Conservation (phyloP, 2,329 filamentous ascomycete genomes). For the Aaosphaeria arxii region DNA sequence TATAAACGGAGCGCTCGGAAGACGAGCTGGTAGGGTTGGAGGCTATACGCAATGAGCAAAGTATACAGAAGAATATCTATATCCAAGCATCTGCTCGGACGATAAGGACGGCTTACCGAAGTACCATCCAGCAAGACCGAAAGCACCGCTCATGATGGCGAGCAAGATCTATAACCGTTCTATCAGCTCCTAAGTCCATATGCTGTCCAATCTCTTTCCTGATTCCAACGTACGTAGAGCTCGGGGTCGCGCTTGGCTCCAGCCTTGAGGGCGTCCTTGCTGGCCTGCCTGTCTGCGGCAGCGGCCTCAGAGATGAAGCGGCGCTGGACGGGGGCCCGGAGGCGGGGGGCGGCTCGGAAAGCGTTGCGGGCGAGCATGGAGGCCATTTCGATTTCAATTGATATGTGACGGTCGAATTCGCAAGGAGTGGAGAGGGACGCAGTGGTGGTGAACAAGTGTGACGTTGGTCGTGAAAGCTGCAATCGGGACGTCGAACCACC, state of each 20-base stretch:
- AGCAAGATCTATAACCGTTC: slow-evolving; percentile 68
- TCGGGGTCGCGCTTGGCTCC: slow-evolving; percentile 69
- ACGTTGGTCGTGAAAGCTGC: slow-evolving; percentile 4
- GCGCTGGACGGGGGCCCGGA: slow-evolving; percentile 34
- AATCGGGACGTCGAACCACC: neutral
- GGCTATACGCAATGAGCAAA: slow-evolving; percentile 51
- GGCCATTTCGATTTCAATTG: slow-evolving; percentile 41
- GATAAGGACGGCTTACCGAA: slow-evolving; percentile 58
- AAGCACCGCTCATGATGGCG: slow-evolving; percentile 84
- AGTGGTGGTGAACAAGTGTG: slow-evolving; percentile 1
- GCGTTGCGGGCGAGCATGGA: slow-evolving; percentile 45
- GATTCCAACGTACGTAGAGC: slow-evolving; percentile 60
- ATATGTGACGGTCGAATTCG: slow-evolving; percentile 1
- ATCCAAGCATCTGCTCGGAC: neutral
- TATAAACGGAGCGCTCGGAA: slow-evolving; percentile 74
- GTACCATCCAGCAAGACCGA: slow-evolving; percentile 87
- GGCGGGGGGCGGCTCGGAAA: slow-evolving; percentile 46
- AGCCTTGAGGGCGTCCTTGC: slow-evolving; percentile 54
- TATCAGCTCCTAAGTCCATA: slow-evolving; percentile 18
- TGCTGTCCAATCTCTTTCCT: neutral
- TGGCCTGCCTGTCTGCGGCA: slow-evolving; percentile 45
- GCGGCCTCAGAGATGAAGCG: slow-evolving; percentile 30
- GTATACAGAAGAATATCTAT: neutral
- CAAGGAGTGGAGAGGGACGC: slow-evolving; percentile 8
- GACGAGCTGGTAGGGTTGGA: slow-evolving; percentile 80